Base-by-base conservation (phyloP, 108 stramenopile genomes). In the Asterionellopsis glacialis region DNA sequence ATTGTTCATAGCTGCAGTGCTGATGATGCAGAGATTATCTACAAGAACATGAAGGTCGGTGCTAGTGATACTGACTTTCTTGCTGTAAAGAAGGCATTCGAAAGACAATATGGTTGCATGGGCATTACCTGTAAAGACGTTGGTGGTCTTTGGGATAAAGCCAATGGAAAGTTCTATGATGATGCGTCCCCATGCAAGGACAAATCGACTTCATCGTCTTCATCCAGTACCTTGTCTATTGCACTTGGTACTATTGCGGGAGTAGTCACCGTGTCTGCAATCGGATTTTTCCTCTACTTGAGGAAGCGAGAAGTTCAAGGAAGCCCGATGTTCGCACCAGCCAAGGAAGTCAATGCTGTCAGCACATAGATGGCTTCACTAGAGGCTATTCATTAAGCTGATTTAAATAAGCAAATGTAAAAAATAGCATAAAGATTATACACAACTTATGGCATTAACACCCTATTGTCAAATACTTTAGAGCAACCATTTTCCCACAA, bases 71-170 rank as follows among this genome's bases (percentile, higher is more conserved):
- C 74, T n/a, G 53, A 43, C 22, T 57, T 38, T 24, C 21, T 21
- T 21, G 84, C 51, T n/a, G 76, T 77, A 15, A 81, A 70, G 60
- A 52, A 42, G 12, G 77, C 80, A 9, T 69, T 85, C 28, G 80
- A 79, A 39, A 66, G 41, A 27, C 67, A 76, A 18, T 85, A 85
- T 59, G 58, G 55, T 21, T 55, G 55, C 22, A 12, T 85, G 39
- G 72, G 75, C 14, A 72, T 85, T 25, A 68, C 73, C 12, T 82
- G 80, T 45, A 65, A 50, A 14, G 77, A 81, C 11, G 49, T 85
- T 11, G 84, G 84, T 43, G 84, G 83, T 40, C 44, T 81, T n/a
- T 70, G 18, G 11, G 40, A 49, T 53, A 1, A 1, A 23, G 67
- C 45, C n/a, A 51, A 22, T 1, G 61, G 54, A 9, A 19, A 51